These are phyloP conservation scores for Glonium stellatum DNA, from an alignment of 495 filamentous ascomycete genomes.

Conservation along the genomic window DNA sequence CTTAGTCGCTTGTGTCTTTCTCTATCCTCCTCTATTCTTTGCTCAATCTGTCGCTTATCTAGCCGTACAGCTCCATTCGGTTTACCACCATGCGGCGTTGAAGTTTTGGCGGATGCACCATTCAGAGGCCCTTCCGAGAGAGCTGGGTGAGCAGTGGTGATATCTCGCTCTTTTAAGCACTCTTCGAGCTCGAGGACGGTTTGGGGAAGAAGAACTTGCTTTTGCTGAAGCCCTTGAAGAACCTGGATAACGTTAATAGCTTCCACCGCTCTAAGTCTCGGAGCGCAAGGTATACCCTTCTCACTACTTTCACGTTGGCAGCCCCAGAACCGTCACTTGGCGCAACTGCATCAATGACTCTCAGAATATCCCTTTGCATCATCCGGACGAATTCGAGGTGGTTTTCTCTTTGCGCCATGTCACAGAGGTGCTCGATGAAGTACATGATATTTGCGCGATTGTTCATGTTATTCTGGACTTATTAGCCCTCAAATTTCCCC, in stretches of 20 bases:
- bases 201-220: conserved; percentile 58
- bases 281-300: conserved; percentile 47
- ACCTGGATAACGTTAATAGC: conserved; percentile 43
- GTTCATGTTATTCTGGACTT: conserved; percentile 77
- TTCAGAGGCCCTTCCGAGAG: conserved; percentile 1
- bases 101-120: conserved; percentile 10
- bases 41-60: conserved; percentile 84
- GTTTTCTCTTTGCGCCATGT: conserved; percentile 69
- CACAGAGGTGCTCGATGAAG: conserved; percentile 92
- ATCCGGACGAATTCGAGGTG: conserved; percentile 75
- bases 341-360: conserved; percentile 81
- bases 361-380: conserved; percentile 87
- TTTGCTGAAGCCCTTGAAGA: conserved; percentile 59
- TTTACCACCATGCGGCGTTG: conserved; percentile 32
- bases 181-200: conserved; percentile 72
- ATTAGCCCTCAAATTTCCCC: not conserved
- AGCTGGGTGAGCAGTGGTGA: conserved; percentile 8
- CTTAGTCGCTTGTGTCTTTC: conserved; percentile 86
- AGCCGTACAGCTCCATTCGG: conserved; percentile 42
- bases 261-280: not conserved
- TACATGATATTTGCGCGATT: conserved; percentile 98
- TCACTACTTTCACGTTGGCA: conserved; percentile 88
- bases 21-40: conserved; percentile 92
- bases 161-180: conserved; percentile 67
- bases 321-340: conserved; percentile 84